Conservation (phyloP, 2,329 filamentous ascomycete species). For the Rachicladosporium sp. region DNA sequence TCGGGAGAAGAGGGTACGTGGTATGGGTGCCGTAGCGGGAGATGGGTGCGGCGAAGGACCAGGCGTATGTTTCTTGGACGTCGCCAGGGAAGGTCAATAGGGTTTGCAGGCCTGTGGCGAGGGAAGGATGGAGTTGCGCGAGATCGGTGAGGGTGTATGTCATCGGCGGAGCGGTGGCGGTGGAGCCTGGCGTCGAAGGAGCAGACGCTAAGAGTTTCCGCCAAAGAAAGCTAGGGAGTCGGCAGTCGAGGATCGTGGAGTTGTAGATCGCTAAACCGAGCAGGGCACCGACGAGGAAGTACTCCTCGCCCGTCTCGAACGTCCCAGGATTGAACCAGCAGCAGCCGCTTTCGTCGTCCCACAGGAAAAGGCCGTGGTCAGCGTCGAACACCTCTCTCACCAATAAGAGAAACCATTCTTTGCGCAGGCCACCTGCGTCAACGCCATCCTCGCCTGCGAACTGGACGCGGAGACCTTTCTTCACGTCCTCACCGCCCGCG, state of each 20-base stretch:
- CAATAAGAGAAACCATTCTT: slow-evolving; percentile 88
- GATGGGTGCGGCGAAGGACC: slow-evolving; percentile 67
- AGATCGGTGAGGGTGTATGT: slow-evolving; percentile 70
- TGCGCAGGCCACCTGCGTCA: slow-evolving; percentile 77
- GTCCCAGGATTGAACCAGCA: slow-evolving; percentile 90
- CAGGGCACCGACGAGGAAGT: slow-evolving; percentile 77
- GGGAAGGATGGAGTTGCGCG: slow-evolving; percentile 63
- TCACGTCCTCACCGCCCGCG: slow-evolving; percentile 69
- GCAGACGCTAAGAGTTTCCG: slow-evolving; percentile 72
- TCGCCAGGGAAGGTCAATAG: slow-evolving; percentile 75
- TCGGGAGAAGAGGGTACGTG: slow-evolving; percentile 58
- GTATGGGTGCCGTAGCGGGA: slow-evolving; percentile 62
- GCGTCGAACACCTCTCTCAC: slow-evolving; percentile 85
- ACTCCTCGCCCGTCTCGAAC: slow-evolving; percentile 85
- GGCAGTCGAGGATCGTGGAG: slow-evolving; percentile 80
- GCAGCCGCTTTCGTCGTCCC: slow-evolving; percentile 79
- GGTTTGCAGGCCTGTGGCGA: slow-evolving; percentile 63
- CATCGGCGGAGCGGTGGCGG: slow-evolving; percentile 40
- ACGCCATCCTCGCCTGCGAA: slow-evolving; percentile 85
- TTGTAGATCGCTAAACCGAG: slow-evolving; percentile 89
- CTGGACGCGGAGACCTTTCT: slow-evolving; percentile 75
- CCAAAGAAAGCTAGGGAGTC: slow-evolving; percentile 79
- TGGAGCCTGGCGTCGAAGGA: slow-evolving; percentile 46
- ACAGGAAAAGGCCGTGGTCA: slow-evolving; percentile 77
- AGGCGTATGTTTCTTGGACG: slow-evolving; percentile 66